Percentiles rank a stretch among this genome's conserved stretches.
Conservation (phyloP, 495 filamentous ascomycete species). For the Penicillium malachiteum region DNA sequence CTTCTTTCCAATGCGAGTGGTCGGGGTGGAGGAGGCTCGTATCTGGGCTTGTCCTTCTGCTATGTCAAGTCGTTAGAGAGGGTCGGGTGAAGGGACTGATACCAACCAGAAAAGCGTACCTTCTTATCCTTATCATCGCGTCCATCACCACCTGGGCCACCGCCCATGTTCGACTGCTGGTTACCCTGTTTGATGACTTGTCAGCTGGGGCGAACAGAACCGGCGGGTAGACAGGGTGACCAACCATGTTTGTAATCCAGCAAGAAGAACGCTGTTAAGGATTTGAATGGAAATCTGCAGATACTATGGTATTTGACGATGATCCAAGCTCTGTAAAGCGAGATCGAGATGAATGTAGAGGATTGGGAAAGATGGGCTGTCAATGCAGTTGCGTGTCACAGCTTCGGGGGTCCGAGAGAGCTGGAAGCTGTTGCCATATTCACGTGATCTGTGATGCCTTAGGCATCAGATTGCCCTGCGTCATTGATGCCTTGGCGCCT, state of each 20-base stretch:
- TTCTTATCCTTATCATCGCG: slow-evolving; percentile 93
- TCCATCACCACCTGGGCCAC: slow-evolving; percentile 66
- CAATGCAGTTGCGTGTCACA: slow-evolving; percentile 18
- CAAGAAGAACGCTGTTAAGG: slow-evolving; percentile 16
- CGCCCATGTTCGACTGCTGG: slow-evolving; percentile 84
- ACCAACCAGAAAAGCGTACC: slow-evolving; percentile 52
- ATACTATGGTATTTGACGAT: neutral
- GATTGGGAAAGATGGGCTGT: slow-evolving; percentile 22
- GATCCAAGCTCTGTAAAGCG: neutral
- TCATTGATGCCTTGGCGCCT: slow-evolving; percentile 27
- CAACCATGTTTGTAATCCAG: slow-evolving; percentile 38
- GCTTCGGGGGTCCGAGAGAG: slow-evolving; percentile 17
- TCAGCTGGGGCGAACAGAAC: slow-evolving; percentile 22
- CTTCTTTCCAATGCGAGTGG: slow-evolving; percentile 96
- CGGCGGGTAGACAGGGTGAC: slow-evolving; percentile 17
- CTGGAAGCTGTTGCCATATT: slow-evolving; percentile 29
- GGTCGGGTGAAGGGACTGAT: slow-evolving; percentile 5
- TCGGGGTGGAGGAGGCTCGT: slow-evolving; percentile 97
- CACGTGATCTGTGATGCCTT: slow-evolving; percentile 25
- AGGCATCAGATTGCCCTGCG: slow-evolving; percentile 18
- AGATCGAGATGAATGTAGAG: slow-evolving; percentile 7
- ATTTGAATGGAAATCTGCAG: slow-evolving; percentile 3
- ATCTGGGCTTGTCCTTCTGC: slow-evolving; percentile 98
- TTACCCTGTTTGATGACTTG: slow-evolving; percentile 49
- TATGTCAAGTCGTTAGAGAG: slow-evolving; percentile 10